A percentile compares a stretch with the other conserved stretches of the same genome.
Evolutionary conservation across 1,139 yeast species (phyloP).

Genomic region (Candida neerlandica): DNA sequence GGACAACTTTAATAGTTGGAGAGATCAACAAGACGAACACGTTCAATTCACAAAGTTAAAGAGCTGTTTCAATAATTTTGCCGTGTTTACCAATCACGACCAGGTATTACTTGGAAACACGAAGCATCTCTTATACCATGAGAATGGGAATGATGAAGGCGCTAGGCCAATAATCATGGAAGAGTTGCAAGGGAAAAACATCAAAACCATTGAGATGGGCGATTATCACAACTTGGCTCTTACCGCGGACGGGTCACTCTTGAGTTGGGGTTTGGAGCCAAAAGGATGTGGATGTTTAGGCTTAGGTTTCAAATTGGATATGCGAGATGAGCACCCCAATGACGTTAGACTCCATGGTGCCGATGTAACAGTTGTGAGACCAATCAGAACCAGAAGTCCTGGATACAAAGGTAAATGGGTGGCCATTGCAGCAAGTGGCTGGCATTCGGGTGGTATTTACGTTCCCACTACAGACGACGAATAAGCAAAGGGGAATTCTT

Average conservation of each 20-base stretch:
- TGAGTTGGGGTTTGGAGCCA: conserved; percentile 73
- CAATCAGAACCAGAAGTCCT: conserved; percentile 40
- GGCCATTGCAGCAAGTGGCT: conserved; percentile 72
- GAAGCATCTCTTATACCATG: conserved; percentile 32
- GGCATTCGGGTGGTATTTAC: conserved; percentile 69
- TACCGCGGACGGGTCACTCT: conserved; percentile 57
- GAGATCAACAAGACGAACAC: conserved; percentile 15
- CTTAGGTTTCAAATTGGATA: conserved; percentile 46
- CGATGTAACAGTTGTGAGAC: conserved; percentile 47
- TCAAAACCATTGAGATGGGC: conserved; percentile 58
- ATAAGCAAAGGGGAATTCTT: background rate
- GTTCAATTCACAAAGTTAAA: conserved; percentile 23
- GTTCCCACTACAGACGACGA: conserved; percentile 18
- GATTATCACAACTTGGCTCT: conserved; percentile 75
- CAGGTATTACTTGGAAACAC: conserved; percentile 17
- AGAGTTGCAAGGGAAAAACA: conserved; percentile 52
- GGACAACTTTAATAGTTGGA: conserved; percentile 34
- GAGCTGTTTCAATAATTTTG: conserved; percentile 29
- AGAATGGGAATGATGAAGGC: conserved; percentile 18
- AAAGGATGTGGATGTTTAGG: conserved; percentile 72
- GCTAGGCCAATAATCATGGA: conserved; percentile 25
- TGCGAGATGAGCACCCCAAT: conserved; percentile 15
- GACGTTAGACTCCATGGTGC: conserved; percentile 26
- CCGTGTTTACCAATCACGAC: conserved; percentile 38
- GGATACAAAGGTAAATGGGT: conserved; percentile 42